These are phyloP conservation scores for Pholiota microspora DNA, from an alignment of 768 basidiomycete genomes.

Conservation along the genomic window DNA sequence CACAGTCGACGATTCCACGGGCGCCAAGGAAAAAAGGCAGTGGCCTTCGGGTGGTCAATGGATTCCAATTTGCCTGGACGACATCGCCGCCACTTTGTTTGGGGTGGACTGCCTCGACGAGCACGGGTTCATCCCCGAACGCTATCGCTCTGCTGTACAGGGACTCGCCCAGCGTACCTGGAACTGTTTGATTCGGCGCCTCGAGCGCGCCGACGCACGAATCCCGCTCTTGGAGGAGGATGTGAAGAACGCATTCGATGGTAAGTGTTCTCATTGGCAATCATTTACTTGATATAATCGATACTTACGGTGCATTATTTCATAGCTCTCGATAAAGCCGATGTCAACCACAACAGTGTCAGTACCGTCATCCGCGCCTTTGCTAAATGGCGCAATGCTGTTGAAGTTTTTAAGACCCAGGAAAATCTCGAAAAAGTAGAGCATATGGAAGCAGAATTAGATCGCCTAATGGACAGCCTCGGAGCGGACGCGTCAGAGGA, in stretches of 20 bases:
- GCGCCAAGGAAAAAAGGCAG: not conserved
- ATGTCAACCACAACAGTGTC: too few species aligned
- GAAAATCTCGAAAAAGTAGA: conserved; percentile 12
- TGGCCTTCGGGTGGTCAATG: conserved; percentile 6
- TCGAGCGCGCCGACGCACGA: not conserved
- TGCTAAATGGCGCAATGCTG: conserved; percentile 18
- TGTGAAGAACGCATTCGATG: conserved; percentile 8
- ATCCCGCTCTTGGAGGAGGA: not conserved
- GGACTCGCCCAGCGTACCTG: conserved; percentile 8
- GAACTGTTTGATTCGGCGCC: not conserved
- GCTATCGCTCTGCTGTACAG: not conserved
- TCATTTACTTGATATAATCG: not conserved
- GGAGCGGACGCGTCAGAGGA: conserved; percentile 7
- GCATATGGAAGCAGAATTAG: conserved; percentile 15
- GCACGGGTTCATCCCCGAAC: not conserved
- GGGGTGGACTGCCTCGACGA: conserved; percentile 10
- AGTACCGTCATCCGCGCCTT: conserved; percentile 16
- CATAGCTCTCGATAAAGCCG: too few species aligned
- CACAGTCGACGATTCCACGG: not conserved
- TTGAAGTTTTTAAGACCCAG: not conserved
- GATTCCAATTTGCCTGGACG: conserved; percentile 7
- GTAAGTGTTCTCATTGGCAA: conserved; percentile 5
- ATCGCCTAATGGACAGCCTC: conserved; percentile 16
- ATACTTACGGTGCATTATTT: too few species aligned
- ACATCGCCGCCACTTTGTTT: conserved; percentile 11